phyloP scores from a whole-genome alignment of 306 rosid genomes.

The Astragalus membranaceus region DNA sequence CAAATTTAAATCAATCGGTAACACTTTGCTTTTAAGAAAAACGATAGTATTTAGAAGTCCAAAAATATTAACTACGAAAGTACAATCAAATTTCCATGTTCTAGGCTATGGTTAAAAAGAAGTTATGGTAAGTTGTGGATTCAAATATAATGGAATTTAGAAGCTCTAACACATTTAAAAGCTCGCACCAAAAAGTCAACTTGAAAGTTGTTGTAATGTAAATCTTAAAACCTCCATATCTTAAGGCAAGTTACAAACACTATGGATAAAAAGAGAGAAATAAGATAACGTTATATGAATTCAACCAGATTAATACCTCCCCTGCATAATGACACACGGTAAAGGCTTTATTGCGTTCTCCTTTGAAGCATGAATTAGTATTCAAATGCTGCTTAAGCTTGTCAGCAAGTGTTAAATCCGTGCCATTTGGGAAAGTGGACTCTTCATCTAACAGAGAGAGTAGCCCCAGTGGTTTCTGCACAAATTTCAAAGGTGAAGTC shows the following conservation, averaged over 20 bases:
- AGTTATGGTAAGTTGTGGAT: background rate
- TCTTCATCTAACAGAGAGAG: slow-evolving; percentile 91
- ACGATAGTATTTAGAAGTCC: background rate
- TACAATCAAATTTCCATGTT: slow-evolving; percentile 7
- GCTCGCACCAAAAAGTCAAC: background rate
- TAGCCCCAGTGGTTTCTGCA: slow-evolving; percentile 97
- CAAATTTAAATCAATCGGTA: background rate
- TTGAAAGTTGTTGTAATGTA: background rate
- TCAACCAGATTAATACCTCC: slow-evolving; percentile 63
- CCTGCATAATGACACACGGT: slow-evolving; percentile 92
- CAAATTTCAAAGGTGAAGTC: slow-evolving; percentile 14
- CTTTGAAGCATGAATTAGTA: slow-evolving; percentile 76
- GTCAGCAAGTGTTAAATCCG: slow-evolving; percentile 86
- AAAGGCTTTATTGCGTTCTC: slow-evolving; percentile 85
- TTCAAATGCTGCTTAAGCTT: slow-evolving; percentile 93
- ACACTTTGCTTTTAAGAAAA: slow-evolving; percentile 9
- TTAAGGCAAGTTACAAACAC: slow-evolving; percentile 2
- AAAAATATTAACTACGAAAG: background rate
- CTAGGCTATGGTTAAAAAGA: background rate
- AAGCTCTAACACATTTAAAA: slow-evolving; percentile 7
- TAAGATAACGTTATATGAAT: background rate
- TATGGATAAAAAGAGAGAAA: slow-evolving; percentile 9
- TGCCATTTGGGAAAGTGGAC: slow-evolving; percentile 96
- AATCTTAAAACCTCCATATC: slow-evolving; percentile 10
- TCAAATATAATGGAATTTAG: background rate